These are phyloP conservation scores for Bauhinia variegata DNA, from an alignment of 306 rosid genomes.

Conservation along the genomic window DNA sequence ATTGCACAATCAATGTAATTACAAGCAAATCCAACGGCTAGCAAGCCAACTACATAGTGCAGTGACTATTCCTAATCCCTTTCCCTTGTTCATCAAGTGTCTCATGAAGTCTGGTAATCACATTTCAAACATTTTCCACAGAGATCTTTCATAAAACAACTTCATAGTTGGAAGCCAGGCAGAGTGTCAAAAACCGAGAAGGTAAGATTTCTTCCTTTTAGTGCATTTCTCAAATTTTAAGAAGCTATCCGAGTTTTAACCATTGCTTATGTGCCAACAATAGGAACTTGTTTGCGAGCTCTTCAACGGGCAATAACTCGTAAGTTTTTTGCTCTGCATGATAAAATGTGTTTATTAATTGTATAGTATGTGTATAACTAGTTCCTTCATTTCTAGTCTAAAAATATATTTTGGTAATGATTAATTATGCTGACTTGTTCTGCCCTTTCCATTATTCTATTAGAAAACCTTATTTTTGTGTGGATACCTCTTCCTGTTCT, in stretches of 20 bases:
- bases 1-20: no score
- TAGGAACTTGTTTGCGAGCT: conserved; percentile 55
- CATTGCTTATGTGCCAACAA: neutral
- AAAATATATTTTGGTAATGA: neutral
- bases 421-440: conserved; percentile 18
- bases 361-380: no score
- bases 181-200: conserved; percentile 17
- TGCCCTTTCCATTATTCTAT: conserved; percentile 5
- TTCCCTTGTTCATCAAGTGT: no score
- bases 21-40: no score
- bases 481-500: conserved; percentile 16
- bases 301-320: conserved; percentile 37
- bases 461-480: conserved; percentile 37
- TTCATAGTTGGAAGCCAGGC: conserved; percentile 3
- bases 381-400: no score
- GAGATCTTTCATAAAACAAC: conserved; percentile 55
- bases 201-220: conserved; percentile 34
- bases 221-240: neutral
- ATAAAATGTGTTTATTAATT: no score
- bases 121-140: conserved; percentile 12
- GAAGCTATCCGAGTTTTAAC: neutral
- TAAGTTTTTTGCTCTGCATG: no score
- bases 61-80: no score
- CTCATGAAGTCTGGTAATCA: no score
- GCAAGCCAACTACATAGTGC: no score